Percentiles rank a stretch among this genome's conserved stretches.
Evolutionary conservation across 495 filamentous ascomycete species (phyloP).

Genomic region (Xylaria castorea): DNA sequence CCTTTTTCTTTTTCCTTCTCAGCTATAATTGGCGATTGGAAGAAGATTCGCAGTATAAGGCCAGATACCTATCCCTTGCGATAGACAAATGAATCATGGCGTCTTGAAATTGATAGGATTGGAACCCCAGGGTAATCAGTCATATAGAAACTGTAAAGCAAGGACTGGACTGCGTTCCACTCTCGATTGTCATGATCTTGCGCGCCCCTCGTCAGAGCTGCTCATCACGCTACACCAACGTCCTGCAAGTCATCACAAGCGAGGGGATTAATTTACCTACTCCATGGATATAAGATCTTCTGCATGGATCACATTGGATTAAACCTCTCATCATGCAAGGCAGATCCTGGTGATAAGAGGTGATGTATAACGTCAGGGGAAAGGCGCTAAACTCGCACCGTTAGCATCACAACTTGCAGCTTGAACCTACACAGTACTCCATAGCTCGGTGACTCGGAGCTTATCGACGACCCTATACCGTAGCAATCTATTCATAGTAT

Average conservation of each 20-base stretch:
- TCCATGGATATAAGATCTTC: slow-evolving; percentile 22
- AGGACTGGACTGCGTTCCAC: not conserved
- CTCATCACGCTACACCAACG: slow-evolving; percentile 14
- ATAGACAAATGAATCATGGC: not conserved
- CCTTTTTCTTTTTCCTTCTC: not conserved
- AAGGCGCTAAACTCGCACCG: slow-evolving; percentile 12
- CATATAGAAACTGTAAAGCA: not conserved
- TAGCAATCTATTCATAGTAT: not conserved
- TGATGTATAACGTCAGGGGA: slow-evolving; percentile 4
- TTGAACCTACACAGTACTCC: not conserved
- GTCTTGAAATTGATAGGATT: not conserved
- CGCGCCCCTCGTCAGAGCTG: slow-evolving; percentile 5
- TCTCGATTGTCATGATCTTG: slow-evolving; percentile 2
- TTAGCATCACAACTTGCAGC: not conserved
- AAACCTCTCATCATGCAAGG: slow-evolving; percentile 11
- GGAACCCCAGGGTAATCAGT: not conserved
- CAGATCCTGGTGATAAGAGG: slow-evolving; percentile 4
- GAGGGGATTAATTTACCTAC: slow-evolving; percentile 22
- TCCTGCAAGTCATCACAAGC: slow-evolving; percentile 25
- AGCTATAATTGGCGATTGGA: not conserved
- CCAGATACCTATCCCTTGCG: not conserved
- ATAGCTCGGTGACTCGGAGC: not conserved
- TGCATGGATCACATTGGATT: slow-evolving; percentile 12
- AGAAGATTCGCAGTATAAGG: not conserved
- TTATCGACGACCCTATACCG: not conserved